These are phyloP conservation scores for Microbotryum violaceum DNA, from an alignment of 1,284 basidiomycete genomes.

Conservation along the genomic window DNA sequence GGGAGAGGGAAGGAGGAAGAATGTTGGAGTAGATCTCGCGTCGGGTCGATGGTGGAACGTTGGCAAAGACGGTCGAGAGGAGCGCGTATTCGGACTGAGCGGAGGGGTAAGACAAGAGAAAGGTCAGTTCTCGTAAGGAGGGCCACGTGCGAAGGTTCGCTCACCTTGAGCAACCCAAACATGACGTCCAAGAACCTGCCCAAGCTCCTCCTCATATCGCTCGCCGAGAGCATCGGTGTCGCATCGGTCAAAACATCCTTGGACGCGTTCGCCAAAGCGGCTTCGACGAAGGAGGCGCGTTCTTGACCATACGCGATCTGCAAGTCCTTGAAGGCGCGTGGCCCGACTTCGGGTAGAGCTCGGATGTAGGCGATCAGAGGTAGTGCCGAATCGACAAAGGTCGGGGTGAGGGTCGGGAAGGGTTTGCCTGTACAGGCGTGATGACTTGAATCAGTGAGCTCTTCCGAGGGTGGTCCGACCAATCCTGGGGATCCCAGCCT, in stretches of 20 bases:
- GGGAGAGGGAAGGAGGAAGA: slow-evolving; percentile 29
- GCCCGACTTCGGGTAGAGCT: slow-evolving; percentile 21
- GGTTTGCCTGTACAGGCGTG: slow-evolving; percentile 15
- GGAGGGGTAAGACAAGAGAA: neutral
- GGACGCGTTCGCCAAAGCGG: slow-evolving; percentile 12
- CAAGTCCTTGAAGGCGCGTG: slow-evolving; percentile 5
- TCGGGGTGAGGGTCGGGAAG: slow-evolving; percentile 23
- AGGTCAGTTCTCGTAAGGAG: too few species aligned
- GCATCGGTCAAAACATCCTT: slow-evolving; percentile 28
- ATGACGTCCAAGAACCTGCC: slow-evolving; percentile 26
- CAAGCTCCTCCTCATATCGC: slow-evolving; percentile 6
- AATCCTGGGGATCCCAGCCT: neutral
- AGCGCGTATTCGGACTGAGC: slow-evolving; percentile 23
- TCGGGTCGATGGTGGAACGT: neutral
- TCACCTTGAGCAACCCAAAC: slow-evolving; percentile 26
- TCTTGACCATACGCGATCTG: slow-evolving; percentile 15
- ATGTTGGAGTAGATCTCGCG: slow-evolving; percentile 27
- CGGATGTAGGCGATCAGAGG: slow-evolving; percentile 28
- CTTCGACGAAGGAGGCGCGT: slow-evolving; percentile 19
- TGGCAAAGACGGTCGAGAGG: slow-evolving; percentile 26
- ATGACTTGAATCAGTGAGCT: neutral
- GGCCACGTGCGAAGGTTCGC: neutral
- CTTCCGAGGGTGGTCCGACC: neutral
- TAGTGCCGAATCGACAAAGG: slow-evolving; percentile 27
- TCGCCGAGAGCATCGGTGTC: slow-evolving; percentile 7